Base-by-base conservation (phyloP, 1,284 basidiomycete species). In the Pseudozyma tsukubaensis region DNA sequence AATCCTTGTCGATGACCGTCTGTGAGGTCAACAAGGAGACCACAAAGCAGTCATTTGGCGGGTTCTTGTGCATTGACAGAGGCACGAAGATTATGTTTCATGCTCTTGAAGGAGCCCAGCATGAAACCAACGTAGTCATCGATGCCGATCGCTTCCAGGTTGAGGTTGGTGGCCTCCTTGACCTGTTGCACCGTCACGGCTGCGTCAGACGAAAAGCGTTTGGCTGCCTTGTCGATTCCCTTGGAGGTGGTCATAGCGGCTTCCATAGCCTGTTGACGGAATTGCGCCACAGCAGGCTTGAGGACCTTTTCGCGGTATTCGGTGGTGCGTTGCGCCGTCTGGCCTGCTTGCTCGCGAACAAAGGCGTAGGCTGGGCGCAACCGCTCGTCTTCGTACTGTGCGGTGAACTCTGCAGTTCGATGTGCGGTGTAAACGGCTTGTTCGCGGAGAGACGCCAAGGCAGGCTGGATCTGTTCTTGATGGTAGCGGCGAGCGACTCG, bases 41-140 rank as follows among this genome's bases (percentile, higher is more conserved):
- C 37, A 39, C 37, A 29, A 6, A 29, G 24, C 24, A 6, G 24
- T 29, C 24, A 29, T 29, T 29, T 29, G 24, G 24, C 24, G 24
- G 37, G 37, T n/a, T 39, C 11, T 8, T 39, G 37, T n/a, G 37
- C 8, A 29, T 36, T 50, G 16, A 11, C 48, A 29, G 37, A 29
- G 24, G 6, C 36, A 40, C 45, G 53, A 11, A 43, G 36, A 43
- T 47, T 59, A 19, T 59, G 50, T 40, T 42, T 52, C 29, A 54
- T 45, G 24, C 50, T 35, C 48, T 50, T 61, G 21, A 58, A 42
- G 13, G 59, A 62, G 10, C 37, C 11, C 32, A 63, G 52, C 49
- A 63, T 49, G 63, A 72, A 72, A 9, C 69, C 69, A 16, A 66
- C 18, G 48, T 72, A 72, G 11, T 59, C 51, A 32, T 72, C 59